Evolutionary conservation across 2,329 filamentous ascomycete genomes (phyloP).

Genomic region (Sporothrix protearum): DNA sequence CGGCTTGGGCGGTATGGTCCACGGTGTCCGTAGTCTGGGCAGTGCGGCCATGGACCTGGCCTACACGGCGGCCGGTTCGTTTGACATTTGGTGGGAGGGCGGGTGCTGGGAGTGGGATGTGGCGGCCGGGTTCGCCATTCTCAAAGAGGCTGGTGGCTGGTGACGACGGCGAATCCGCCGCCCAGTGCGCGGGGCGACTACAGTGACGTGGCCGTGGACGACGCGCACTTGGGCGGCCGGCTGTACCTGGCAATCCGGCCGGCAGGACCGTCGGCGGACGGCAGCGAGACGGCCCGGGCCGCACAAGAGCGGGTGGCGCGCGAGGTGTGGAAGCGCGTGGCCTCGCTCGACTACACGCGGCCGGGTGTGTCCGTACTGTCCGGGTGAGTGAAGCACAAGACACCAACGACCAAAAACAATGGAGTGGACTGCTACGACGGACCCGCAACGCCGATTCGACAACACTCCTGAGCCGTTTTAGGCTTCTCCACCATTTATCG

Average conservation of each 20-base stretch:
- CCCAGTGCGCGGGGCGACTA: slow-evolving; percentile 46
- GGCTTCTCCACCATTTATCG: background rate
- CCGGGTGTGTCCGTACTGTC: slow-evolving; percentile 45
- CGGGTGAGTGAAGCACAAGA: too few species aligned
- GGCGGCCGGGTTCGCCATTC: slow-evolving; percentile 68
- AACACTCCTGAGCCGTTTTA: too few species aligned
- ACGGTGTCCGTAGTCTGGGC: slow-evolving; percentile 68
- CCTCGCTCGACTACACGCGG: slow-evolving; percentile 61
- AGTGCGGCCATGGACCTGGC: slow-evolving; percentile 71
- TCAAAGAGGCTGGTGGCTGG: slow-evolving; percentile 70
- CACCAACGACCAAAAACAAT: too few species aligned
- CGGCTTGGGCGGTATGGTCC: slow-evolving; percentile 74
- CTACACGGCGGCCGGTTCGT: slow-evolving; percentile 69
- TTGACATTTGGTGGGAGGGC: slow-evolving; percentile 82
- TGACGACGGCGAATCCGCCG: slow-evolving; percentile 74
- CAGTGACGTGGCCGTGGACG: slow-evolving; percentile 53
- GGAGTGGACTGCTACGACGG: too few species aligned
- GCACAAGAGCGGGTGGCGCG: slow-evolving; percentile 67
- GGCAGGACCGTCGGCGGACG: slow-evolving; percentile 54
- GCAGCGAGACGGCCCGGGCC: slow-evolving; percentile 59
- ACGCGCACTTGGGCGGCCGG: slow-evolving; percentile 61
- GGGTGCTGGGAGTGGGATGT: slow-evolving; percentile 84
- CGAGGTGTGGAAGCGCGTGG: slow-evolving; percentile 69
- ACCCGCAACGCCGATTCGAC: background rate
- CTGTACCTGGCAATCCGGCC: slow-evolving; percentile 70